Base-by-base conservation (phyloP, 768 basidiomycete species). In the Russula earlei region DNA sequence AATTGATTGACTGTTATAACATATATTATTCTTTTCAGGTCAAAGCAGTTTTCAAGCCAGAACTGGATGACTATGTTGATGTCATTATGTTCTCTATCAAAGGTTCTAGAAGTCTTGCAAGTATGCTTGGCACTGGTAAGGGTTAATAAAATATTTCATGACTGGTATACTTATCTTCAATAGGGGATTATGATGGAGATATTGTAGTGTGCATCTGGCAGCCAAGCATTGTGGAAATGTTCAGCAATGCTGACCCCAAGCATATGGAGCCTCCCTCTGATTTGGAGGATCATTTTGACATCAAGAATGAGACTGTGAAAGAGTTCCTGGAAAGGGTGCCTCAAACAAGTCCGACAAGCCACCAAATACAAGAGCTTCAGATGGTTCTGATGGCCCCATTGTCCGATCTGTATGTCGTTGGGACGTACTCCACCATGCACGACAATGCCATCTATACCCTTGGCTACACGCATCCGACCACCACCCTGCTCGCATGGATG, bases 151-250 rank as follows among this genome's bases (percentile, higher is more conserved):
- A 55, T 20, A 22, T 10, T 25, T 1, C 3, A n/a, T 27, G 31
- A 22, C 24, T 22, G 1, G 20, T 54, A 31, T 29, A n/a, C 36
- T 47, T 5, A 44, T 41, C 25, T 6, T 8, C 11, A 17, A 24
- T 52, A 81, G 84, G 84, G 20, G 85, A 87, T 58, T 85, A 85
- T 59, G 85, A 87, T 60, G 85, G 85, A 1, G 85, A 85, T 57
- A 81, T 75, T 17, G 77, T 75, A 4, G 67, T 74, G 7, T 75
- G 78, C 1, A 80, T 82, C 31, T 85, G 80, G 77, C 72, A 83
- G 27, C 77, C 78, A 0, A 65, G 70, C 15, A 71, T 87, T 20
- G 83, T 87, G 12, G 42, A 67, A 4, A 49, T 62, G 1, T 89
- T 89, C 66, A 64, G 58, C n/a, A 79, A 81, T 57, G 79, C 84